Base-by-base conservation (phyloP, 495 filamentous ascomycete genomes). In the Penicillium longicatenatum region DNA sequence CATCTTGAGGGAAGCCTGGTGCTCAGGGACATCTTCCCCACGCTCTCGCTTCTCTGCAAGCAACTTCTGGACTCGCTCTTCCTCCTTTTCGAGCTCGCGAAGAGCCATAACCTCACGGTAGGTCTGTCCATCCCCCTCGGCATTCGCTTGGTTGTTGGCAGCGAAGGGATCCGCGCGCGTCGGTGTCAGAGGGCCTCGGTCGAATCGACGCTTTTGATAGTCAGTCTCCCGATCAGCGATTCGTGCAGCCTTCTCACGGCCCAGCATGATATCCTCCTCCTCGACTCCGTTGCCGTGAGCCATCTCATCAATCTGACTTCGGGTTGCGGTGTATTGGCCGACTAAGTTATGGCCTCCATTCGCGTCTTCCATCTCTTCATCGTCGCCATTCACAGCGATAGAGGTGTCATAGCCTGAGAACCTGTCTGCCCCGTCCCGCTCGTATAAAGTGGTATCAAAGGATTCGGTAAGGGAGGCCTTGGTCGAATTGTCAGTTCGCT, bases 251-350 rank as follows among this genome's bases (percentile, higher is more conserved):
- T 94, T 89, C 75, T 97, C 94, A 68, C 91, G 87, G 30, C 88
- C 89, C 35, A 91, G 79, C 59, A 99, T 78, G 12, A 92, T 89
- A 67, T 99, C 95, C 61, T 94, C 93, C 71, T 97, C 93, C 70
- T 93, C 91, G 21, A 91, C 91, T 42, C 90, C 89, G 57, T 82
- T 84, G 48, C 92, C 91, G 44, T 79, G 85, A 9, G 93, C 90
- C 75, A 97, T 93, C 79, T 99, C 95, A 70, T 96, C 90, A 71
- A 98, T 90, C 77, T 97, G 90, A 51, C 86, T 84, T 63, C 83
- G 86, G 16, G 92, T 91, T 19, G 95, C 95, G 12, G 95, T 99
- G 74, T 98, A 99, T 74, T 99, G 95, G 56, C 93, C 95, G 29
- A 98, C 92, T 57, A 99, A 78, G 63, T 89, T 84, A 67, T 89